These are phyloP conservation scores for Scedosporium dehoogii DNA, from an alignment of 2,329 filamentous ascomycete genomes.

Conservation along the genomic window DNA sequence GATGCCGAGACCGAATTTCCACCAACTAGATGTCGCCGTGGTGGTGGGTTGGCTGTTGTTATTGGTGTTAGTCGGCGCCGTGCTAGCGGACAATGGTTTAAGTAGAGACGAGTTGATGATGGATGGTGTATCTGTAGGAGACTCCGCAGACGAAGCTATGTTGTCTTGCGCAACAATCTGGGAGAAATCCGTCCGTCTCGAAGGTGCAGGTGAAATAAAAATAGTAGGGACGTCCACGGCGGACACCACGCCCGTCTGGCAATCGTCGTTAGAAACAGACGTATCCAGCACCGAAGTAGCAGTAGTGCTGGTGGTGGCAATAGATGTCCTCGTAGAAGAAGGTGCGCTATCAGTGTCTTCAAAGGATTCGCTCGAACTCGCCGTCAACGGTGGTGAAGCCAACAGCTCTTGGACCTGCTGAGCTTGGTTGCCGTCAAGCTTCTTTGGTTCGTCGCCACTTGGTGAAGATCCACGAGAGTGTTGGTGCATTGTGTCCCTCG, in stretches of 20 bases:
- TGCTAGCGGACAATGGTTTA: background rate
- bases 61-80: background rate
- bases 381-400: background rate
- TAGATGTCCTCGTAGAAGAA: background rate
- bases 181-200: background rate
- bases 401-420: background rate
- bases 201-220: background rate
- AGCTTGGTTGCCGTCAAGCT: background rate
- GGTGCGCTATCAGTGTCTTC: background rate
- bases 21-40: slow-evolving; percentile 16
- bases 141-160: background rate
- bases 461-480: background rate
- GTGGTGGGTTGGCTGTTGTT: background rate
- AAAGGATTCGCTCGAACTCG: background rate
- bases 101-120: background rate
- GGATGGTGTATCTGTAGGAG: background rate
- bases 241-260: background rate
- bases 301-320: background rate
- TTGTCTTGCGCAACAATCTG: background rate
- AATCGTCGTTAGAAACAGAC: background rate
- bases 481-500: background rate
- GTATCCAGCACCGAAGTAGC: no score
- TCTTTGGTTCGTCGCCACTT: background rate
- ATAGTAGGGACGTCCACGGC: slow-evolving; percentile 1
- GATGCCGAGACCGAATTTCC: slow-evolving; percentile 16